Evolutionary conservation across 805 yeast species (phyloP).

Genomic region (Komagataella ulmi): DNA sequence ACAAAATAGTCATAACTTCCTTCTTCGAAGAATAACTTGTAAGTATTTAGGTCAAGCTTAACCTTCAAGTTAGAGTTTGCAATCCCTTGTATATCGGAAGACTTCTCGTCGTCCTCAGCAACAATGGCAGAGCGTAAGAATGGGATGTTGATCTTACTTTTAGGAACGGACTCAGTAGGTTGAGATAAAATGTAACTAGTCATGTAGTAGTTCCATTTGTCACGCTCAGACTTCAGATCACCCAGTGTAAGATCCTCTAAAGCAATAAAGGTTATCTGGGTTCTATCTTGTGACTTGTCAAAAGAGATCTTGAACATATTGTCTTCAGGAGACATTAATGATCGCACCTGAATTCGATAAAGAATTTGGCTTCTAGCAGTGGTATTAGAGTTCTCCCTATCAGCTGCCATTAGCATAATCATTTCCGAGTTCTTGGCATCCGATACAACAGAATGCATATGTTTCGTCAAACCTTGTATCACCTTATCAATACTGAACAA

Average conservation of each 20-base stretch:
- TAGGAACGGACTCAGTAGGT: conserved; percentile 92
- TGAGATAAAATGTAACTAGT: conserved; percentile 90
- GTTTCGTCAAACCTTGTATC: conserved; percentile 70
- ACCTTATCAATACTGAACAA: conserved; percentile 90
- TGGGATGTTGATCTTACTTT: conserved; percentile 66
- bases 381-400: conserved; percentile 49
- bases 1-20: conserved; percentile 71
- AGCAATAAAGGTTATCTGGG: conserved; percentile 72
- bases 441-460: conserved; percentile 70
- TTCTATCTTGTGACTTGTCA: conserved; percentile 35
- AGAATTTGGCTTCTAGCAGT: conserved; percentile 80
- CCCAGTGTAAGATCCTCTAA: conserved; percentile 80
- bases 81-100: conserved; percentile 40
- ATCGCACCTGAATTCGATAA: conserved; percentile 79
- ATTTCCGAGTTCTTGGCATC: conserved; percentile 76
- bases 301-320: conserved; percentile 83
- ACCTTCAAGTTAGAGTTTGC: conserved; percentile 64
- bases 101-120: conserved; percentile 35
- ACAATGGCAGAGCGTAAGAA: conserved; percentile 51
- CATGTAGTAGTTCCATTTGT: conserved; percentile 84
- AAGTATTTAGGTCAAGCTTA: conserved; percentile 65
- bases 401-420: conserved; percentile 69
- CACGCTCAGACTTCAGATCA: conserved; percentile 55
- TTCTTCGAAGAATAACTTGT: conserved; percentile 69
- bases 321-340: conserved; percentile 69